A percentile compares a stretch with the other conserved stretches of the same genome.
These are phyloP conservation scores for Candida hungchunana DNA, from an alignment of 805 yeast species.

Conservation along the genomic window DNA sequence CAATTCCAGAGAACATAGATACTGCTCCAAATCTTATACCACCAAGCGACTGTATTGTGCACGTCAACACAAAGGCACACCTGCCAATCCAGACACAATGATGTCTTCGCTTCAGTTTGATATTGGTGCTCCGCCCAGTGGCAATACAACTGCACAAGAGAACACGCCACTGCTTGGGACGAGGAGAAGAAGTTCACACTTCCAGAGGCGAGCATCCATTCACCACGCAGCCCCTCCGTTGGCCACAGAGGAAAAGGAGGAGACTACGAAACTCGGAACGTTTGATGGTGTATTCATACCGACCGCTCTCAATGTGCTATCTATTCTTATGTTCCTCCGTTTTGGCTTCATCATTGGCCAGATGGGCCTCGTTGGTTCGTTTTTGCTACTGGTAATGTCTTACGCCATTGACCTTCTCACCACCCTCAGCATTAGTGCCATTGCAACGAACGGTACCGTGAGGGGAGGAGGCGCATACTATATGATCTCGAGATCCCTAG, in stretches of 20 bases:
- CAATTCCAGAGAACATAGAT: no score
- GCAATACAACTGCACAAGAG: constrained; percentile 21
- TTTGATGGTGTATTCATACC: constrained; percentile 91
- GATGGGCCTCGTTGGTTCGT: constrained; percentile 80
- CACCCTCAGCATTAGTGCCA: constrained; percentile 87
- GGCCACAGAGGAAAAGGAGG: constrained; percentile 1
- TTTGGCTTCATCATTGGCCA: constrained; percentile 96
- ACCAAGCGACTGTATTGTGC: no score
- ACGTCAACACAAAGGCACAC: no score
- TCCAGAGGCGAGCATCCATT: constrained; percentile 18
- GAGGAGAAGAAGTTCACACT: constrained; percentile 10
- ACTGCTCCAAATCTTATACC: no score
- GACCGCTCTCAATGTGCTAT: constrained; percentile 85
- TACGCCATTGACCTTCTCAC: constrained; percentile 81
- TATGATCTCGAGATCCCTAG: constrained; percentile 91
- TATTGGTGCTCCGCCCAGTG: constrained; percentile 8
- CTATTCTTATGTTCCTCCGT: constrained; percentile 91
- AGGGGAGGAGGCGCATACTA: constrained; percentile 98
- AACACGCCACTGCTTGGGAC: constrained; percentile 27
- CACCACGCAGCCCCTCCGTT: constrained; percentile 8
- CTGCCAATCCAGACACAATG: constrained; percentile 1
- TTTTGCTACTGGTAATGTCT: constrained; percentile 62
- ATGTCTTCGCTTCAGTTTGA: constrained; percentile 6
- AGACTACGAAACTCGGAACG: constrained; percentile 60
- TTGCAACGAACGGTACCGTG: constrained; percentile 95